Conservation (phyloP, 805 yeast species). For the Ogataea methanolica region DNA sequence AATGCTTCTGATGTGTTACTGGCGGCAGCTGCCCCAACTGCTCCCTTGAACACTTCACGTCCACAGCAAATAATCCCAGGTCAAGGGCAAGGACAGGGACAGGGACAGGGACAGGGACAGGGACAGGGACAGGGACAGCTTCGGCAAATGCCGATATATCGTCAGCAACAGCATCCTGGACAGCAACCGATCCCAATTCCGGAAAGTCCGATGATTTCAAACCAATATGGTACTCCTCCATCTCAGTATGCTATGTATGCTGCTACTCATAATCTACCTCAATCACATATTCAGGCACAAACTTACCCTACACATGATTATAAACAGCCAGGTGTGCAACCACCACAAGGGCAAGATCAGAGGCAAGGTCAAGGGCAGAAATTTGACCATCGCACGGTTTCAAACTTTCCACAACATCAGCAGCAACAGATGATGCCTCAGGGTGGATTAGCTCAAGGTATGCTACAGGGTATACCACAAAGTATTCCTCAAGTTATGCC, state of each 20-base stretch:
- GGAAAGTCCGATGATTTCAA: constrained; percentile 27
- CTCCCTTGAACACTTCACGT: neutral
- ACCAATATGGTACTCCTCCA: constrained; percentile 27
- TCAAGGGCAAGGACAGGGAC: constrained; percentile 16
- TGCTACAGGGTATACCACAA: constrained; percentile 3
- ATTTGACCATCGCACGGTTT: constrained; percentile 23
- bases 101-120: constrained; percentile 19
- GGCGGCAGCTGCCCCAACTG: neutral
- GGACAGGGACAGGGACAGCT: constrained; percentile 9
- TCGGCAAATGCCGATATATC: constrained; percentile 2
- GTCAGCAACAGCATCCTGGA: constrained; percentile 1
- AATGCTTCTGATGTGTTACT: neutral
- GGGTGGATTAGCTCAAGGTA: constrained; percentile 4
- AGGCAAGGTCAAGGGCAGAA: constrained; percentile 16
- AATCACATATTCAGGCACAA: constrained; percentile 4
- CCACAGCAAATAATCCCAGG: constrained; percentile 20
- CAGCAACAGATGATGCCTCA: constrained; percentile 24
- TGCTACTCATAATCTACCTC: constrained; percentile 16
- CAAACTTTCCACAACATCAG: constrained; percentile 22
- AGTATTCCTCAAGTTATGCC: constrained; percentile 1
- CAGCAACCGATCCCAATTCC: constrained; percentile 19
- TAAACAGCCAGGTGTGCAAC: neutral
- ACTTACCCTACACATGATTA: neutral
- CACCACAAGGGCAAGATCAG: constrained; percentile 7
- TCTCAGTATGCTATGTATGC: constrained; percentile 27